These are phyloP conservation scores for Rhizopogon vinicolor DNA, from an alignment of 768 basidiomycete species.

Conservation along the genomic window DNA sequence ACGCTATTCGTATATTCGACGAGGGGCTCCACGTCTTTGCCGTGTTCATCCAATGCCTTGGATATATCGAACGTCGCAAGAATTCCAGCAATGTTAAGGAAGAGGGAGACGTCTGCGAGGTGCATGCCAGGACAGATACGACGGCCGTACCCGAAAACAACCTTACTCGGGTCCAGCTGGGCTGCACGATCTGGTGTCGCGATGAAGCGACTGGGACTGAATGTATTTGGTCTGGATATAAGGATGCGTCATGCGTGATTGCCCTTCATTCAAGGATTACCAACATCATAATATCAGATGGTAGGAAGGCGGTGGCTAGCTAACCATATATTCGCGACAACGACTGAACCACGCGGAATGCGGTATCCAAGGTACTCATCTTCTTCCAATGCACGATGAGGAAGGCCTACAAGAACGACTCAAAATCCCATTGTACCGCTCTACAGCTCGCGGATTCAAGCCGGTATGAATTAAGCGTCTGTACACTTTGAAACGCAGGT, in stretches of 20 bases:
- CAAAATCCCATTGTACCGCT: constrained; percentile 30
- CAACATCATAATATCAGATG: not conserved
- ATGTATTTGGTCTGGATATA: constrained; percentile 43
- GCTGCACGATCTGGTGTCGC: constrained; percentile 10
- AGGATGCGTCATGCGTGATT: constrained; percentile 5
- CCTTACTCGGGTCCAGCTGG: constrained; percentile 7
- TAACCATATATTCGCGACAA: constrained; percentile 33
- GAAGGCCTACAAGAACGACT: constrained; percentile 24
- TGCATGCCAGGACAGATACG: constrained; percentile 16
- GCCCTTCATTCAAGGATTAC: not conserved
- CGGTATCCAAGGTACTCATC: constrained; percentile 24
- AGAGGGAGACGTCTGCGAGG: constrained; percentile 30
- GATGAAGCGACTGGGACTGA: constrained; percentile 46
- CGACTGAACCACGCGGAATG: constrained; percentile 28
- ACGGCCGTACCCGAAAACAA: constrained; percentile 16
- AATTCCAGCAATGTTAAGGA: constrained; percentile 31
- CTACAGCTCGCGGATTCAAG: constrained; percentile 29
- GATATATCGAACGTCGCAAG: constrained; percentile 33
- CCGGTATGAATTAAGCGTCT: constrained; percentile 34
- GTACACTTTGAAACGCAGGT: constrained; percentile 35
- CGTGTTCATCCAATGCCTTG: constrained; percentile 29
- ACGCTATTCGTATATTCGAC: constrained; percentile 28
- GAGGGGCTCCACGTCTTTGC: constrained; percentile 32
- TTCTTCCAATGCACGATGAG: constrained; percentile 30
- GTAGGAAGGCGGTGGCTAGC: not conserved